A percentile compares a stretch with the other conserved stretches of the same genome.
These are phyloP conservation scores for Microbotryum violaceum DNA, from an alignment of 1,284 basidiomycete genomes.

Conservation along the genomic window DNA sequence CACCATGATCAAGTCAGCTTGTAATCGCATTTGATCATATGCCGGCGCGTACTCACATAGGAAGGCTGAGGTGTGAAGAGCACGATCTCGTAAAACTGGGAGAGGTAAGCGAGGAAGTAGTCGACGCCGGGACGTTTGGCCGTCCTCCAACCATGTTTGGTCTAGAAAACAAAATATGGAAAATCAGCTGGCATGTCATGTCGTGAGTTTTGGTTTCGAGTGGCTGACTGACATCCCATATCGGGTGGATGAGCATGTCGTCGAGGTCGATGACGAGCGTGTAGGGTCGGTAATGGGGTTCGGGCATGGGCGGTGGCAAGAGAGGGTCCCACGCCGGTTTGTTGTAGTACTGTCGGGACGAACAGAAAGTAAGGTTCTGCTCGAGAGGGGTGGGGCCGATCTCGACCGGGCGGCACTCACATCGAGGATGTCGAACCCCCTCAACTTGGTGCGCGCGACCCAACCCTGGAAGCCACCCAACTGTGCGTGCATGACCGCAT, in stretches of 20 bases:
- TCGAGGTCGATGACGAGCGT: constrained; percentile 88
- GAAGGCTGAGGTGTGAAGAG: constrained; percentile 86
- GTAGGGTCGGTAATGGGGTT: constrained; percentile 80
- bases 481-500: constrained; percentile 23
- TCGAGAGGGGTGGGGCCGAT: background rate
- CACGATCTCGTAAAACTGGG: constrained; percentile 96
- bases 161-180: constrained; percentile 16
- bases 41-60: constrained; percentile 56
- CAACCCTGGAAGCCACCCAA: constrained; percentile 18
- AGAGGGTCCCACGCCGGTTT: constrained; percentile 88
- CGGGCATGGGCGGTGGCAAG: constrained; percentile 76
- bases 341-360: constrained; percentile 61
- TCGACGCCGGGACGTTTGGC: constrained; percentile 80
- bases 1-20: background rate
- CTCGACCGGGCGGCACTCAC: constrained; percentile 18
- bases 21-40: too few relatives aligned
- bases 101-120: constrained; percentile 93
- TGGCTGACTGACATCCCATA: constrained; percentile 73
- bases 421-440: constrained; percentile 35
- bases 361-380: too few relatives aligned
- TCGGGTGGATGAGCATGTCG: constrained; percentile 81
- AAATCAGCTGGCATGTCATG: too few relatives aligned
- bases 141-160: constrained; percentile 45
- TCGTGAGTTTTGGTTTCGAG: too few relatives aligned
- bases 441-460: constrained; percentile 25